Percentiles rank a stretch among this genome's conserved stretches.
phyloP scores from a whole-genome alignment of 2,329 filamentous ascomycete genomes.

The Microcyclospora pomicola region DNA sequence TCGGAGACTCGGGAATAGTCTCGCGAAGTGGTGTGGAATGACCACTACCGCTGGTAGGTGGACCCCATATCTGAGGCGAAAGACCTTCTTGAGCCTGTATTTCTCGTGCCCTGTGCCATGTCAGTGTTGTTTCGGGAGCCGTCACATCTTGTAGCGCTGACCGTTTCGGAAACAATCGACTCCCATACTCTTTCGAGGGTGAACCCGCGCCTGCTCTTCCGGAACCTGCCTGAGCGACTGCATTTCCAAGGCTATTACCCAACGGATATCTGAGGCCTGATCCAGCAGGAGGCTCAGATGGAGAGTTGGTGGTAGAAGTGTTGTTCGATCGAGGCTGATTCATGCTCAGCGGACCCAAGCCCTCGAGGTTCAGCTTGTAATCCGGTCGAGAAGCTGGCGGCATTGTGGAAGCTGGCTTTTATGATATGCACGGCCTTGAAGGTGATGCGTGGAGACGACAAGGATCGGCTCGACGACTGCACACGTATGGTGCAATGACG shows the following conservation, averaged over 20 bases:
- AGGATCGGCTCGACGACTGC: too few relatives aligned
- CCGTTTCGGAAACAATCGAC: constrained; percentile 83
- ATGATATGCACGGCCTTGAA: too few relatives aligned
- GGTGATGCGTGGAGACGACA: too few relatives aligned
- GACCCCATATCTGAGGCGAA: constrained; percentile 65
- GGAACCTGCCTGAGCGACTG: constrained; percentile 38
- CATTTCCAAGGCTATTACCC: constrained; percentile 45
- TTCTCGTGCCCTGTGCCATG: constrained; percentile 60
- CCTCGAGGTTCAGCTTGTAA: constrained; percentile 69
- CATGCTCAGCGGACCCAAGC: constrained; percentile 54
- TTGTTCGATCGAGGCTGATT: constrained; percentile 61
- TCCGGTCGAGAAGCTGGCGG: constrained; percentile 68
- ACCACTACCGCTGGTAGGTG: constrained; percentile 87
- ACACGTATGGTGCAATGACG: too few relatives aligned
- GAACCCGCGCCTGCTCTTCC: constrained; percentile 79
- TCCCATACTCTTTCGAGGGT: constrained; percentile 82
- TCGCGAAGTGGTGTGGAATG: constrained; percentile 93
- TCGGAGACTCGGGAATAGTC: constrained; percentile 93
- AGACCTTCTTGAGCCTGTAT: constrained; percentile 95
- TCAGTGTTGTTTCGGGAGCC: constrained; percentile 3
- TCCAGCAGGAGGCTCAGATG: constrained; percentile 56
- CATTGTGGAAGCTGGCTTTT: constrained; percentile 49
- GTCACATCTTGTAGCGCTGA: constrained; percentile 31
- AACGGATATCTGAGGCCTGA: constrained; percentile 58
- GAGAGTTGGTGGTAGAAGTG: constrained; percentile 67